These are phyloP conservation scores for Hanseniaspora lindneri DNA, from an alignment of 805 yeast genomes.

Conservation along the genomic window DNA sequence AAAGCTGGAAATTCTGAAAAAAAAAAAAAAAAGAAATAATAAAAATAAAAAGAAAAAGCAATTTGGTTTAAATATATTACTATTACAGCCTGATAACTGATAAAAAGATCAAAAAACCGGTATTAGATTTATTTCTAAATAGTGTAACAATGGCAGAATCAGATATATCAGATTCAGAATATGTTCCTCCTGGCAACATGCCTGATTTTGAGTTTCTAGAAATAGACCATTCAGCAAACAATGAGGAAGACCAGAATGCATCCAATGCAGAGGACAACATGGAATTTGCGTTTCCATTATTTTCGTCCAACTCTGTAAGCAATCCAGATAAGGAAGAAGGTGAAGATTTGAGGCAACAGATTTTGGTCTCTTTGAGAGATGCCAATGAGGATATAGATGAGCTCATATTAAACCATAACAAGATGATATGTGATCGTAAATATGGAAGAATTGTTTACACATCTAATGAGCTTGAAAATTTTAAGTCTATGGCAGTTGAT, in stretches of 20 bases:
- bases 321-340: background rate
- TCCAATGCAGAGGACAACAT: background rate
- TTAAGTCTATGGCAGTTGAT: background rate
- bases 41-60: too few species aligned
- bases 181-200: background rate
- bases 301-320: background rate
- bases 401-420: background rate
- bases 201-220: constrained; percentile 10
- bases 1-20: too few species aligned
- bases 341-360: background rate
- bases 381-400: constrained; percentile 9
- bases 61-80: too few species aligned
- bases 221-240: constrained; percentile 3
- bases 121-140: too few species aligned
- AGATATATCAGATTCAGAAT: background rate
- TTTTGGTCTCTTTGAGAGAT: constrained; percentile 8
- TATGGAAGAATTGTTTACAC: constrained; percentile 1
- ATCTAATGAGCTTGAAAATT: background rate
- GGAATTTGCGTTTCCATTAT: constrained; percentile 15
- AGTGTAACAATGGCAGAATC: background rate
- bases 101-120: too few species aligned
- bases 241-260: background rate
- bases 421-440: background rate
- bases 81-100: background rate
- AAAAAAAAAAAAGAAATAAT: too few species aligned